Evolutionary conservation across 306 rosid species (phyloP).

Genomic region (Ziziphus jujuba): DNA sequence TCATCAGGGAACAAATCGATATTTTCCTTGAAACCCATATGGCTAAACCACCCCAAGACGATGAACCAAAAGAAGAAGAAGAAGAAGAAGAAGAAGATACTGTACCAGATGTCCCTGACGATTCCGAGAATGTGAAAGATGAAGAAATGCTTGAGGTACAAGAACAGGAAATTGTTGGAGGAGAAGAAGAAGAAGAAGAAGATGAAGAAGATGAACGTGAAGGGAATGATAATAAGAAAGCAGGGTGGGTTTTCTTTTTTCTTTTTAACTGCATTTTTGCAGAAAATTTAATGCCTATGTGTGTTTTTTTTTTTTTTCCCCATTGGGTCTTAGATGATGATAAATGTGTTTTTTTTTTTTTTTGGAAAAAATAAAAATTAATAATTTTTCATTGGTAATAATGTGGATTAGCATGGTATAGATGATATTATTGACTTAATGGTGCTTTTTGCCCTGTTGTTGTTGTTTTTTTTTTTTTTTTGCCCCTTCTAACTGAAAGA

Average conservation of each 20-base stretch:
- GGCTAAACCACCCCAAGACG: constrained; percentile 8
- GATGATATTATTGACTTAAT: not conserved
- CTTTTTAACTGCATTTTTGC: not conserved
- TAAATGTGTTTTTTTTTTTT: not conserved
- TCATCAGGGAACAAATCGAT: constrained; percentile 41
- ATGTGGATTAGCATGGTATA: not conserved
- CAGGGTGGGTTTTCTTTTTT: constrained; percentile 16
- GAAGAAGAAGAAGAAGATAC: constrained; percentile 1
- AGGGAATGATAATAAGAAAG: constrained; percentile 8
- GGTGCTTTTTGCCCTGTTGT: not conserved
- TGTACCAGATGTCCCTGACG: constrained; percentile 14
- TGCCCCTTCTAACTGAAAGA: not conserved
- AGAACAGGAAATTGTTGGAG: not conserved
- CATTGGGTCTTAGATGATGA: constrained; percentile 9
- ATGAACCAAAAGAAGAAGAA: constrained; percentile 5
- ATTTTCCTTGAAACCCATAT: constrained; percentile 19
- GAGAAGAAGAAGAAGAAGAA: not conserved
- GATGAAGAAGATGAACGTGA: constrained; percentile 6
- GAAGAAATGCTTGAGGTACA: constrained; percentile 11
- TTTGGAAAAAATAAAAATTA: too few relatives aligned
- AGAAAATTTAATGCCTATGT: not conserved
- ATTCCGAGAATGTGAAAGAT: constrained; percentile 7
- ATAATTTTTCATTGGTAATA: too few relatives aligned
- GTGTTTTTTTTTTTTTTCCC: not conserved
- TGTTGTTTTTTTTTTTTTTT: too few relatives aligned